Base-by-base conservation (phyloP, 306 rosid genomes). In the Sophora flavescens region DNA sequence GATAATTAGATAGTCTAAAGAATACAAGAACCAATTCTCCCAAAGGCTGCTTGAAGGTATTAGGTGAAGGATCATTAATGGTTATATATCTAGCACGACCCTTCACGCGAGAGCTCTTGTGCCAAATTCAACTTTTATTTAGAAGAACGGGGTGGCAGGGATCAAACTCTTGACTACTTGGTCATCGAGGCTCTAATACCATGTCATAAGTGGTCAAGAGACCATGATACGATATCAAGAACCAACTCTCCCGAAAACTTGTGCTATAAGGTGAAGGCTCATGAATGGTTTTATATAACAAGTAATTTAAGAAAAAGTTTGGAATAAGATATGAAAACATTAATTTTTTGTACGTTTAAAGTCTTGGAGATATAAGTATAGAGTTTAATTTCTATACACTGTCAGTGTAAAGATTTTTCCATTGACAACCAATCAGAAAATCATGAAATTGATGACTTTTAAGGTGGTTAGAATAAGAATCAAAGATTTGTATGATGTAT, bases 251-350 rank as follows among this genome's bases (percentile, higher is more conserved):
- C 11, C 13, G 10, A 44, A 44, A 44, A 14, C 5, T 44, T 10
- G 10, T 10, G 50, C 50, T 44, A 10, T 44, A 10, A 44, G 50
- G 50, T 44, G 50, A 44, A 44, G 3, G 14, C 14, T 10, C 11
- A 3, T 44, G 50, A 44, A 11, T 41, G 45, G 14, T 44, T 10
- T 44, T 11, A 44, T 44, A 44, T 44, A 44, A 44, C 4, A 10
- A 11, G 3, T 44, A 39, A 60, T 42, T 45, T 16, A 17, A 64
- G 11, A 69, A 70, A 14, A 73, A 80, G 15, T 11, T 38, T 51
- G 69, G 74, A 74, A 60, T 35, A 32, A 81, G 8, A 62, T 45
- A 63, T 16, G 57, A 75, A 70, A 36, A 26, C 56, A 53, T 35
- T 67, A n/a, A 15, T 57, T 41, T 68, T 18, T 35, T 13, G 57